These are phyloP conservation scores for Zygotorulaspora danielsina DNA, from an alignment of 805 yeast species.

Conservation along the genomic window DNA sequence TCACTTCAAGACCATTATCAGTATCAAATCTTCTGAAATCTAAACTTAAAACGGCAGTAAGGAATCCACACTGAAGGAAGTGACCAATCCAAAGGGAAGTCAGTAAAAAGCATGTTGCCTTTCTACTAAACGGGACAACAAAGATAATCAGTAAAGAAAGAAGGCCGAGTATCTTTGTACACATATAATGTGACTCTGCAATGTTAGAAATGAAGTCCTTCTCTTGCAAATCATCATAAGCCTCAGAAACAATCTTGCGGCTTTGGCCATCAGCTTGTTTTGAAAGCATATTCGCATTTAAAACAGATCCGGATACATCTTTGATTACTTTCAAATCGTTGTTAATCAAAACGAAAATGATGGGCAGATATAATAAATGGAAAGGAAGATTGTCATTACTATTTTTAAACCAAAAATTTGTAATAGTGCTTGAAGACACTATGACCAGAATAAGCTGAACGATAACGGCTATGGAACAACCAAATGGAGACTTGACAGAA, in stretches of 20 bases:
- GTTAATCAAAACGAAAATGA: constrained; percentile 5
- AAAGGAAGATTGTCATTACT: constrained; percentile 17
- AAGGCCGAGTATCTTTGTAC: constrained; percentile 4
- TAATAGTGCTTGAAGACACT: constrained; percentile 15
- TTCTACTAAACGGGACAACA: constrained; percentile 35
- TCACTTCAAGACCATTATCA: constrained; percentile 47
- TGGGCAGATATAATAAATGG: constrained; percentile 15
- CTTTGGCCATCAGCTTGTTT: not conserved
- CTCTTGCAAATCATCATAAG: constrained; percentile 14
- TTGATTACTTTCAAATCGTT: constrained; percentile 8
- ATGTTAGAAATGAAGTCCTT: constrained; percentile 38
- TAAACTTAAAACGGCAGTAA: constrained; percentile 60
- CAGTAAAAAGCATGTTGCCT: constrained; percentile 44
- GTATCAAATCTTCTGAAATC: constrained; percentile 59
- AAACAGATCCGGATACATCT: constrained; percentile 22
- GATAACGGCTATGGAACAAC: constrained; percentile 16
- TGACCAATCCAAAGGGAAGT: constrained; percentile 55
- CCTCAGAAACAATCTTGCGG: not conserved
- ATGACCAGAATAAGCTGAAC: constrained; percentile 14
- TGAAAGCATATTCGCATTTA: constrained; percentile 18
- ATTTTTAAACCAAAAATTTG: constrained; percentile 17
- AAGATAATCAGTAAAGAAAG: constrained; percentile 28
- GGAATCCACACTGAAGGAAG: constrained; percentile 56
- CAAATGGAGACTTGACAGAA: constrained; percentile 16
- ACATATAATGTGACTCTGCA: constrained; percentile 8